These are phyloP conservation scores for Taiwanofungus camphoratus DNA, from an alignment of 1,284 basidiomycete genomes.

Conservation along the genomic window DNA sequence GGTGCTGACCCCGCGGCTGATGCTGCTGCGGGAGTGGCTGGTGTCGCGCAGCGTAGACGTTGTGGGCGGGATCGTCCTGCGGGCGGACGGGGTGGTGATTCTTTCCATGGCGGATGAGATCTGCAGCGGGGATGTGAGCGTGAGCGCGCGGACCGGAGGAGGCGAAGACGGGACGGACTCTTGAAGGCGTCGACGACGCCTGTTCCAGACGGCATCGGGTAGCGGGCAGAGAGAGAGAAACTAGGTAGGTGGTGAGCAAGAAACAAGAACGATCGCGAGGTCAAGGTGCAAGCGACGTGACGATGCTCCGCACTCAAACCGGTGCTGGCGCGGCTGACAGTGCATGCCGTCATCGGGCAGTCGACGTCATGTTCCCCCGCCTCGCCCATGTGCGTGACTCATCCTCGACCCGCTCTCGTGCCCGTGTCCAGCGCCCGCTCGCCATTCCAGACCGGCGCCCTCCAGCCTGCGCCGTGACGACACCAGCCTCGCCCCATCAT, in stretches of 20 bases:
- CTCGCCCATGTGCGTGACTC: no score
- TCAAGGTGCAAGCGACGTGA: no score
- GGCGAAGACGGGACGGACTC: constrained; percentile 20
- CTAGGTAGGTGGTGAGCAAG: background rate
- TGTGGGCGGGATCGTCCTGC: constrained; percentile 30
- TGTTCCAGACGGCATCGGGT: constrained; percentile 27
- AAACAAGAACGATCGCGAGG: no score
- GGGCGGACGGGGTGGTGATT: constrained; percentile 45
- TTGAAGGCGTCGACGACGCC: constrained; percentile 33
- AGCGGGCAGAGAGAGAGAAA: background rate
- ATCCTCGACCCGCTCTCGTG: no score
- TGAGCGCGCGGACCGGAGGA: constrained; percentile 4
- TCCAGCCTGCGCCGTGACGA: no score
- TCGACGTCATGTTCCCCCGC: no score
- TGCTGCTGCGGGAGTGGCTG: constrained; percentile 24
- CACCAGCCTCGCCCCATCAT: no score
- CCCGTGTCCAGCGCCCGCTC: no score
- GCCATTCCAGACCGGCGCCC: no score
- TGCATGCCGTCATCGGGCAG: no score
- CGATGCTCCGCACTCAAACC: no score
- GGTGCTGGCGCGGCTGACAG: no score
- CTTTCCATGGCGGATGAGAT: constrained; percentile 84
- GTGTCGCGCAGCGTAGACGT: constrained; percentile 18
- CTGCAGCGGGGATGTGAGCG: constrained; percentile 26
- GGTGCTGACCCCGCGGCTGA: constrained; percentile 22